These are phyloP conservation scores for Diaporthe helianthi DNA, from an alignment of 2,329 filamentous ascomycete genomes.

Conservation along the genomic window DNA sequence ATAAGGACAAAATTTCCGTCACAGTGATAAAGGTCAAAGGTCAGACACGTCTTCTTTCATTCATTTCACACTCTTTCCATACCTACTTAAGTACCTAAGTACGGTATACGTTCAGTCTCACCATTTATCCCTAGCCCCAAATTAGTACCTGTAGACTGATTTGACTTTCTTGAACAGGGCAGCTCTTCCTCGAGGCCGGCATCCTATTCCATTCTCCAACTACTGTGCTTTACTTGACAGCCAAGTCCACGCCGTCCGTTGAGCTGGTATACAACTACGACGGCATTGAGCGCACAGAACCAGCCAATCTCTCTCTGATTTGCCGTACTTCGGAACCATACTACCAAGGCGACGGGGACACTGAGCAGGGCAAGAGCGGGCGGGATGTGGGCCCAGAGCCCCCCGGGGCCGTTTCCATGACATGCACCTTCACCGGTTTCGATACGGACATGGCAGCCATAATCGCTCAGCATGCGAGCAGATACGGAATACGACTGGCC, in stretches of 20 bases:
- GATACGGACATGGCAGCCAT: neutral
- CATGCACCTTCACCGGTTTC: neutral
- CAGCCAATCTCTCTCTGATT: neutral
- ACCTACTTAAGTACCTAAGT: too few species aligned
- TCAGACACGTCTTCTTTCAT: neutral
- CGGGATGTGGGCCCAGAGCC: neutral
- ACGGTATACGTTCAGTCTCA: neutral
- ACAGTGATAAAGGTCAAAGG: neutral
- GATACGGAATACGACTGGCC: neutral
- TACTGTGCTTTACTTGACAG: neutral
- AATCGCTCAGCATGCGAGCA: neutral
- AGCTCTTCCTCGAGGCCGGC: neutral
- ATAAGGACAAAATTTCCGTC: neutral
- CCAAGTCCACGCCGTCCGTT: neutral
- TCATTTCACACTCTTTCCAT: too few species aligned
- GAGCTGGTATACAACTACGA: neutral
- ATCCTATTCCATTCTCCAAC: neutral
- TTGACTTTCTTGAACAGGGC: neutral
- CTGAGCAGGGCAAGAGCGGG: too few species aligned
- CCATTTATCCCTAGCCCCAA: neutral
- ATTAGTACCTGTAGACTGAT: too few species aligned
- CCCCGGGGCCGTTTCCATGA: neutral
- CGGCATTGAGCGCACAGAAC: neutral
- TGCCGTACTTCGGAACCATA: neutral
- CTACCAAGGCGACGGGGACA: neutral